Conservation (phyloP, 2,329 filamentous ascomycete genomes). For the Scedosporium boydii region DNA sequence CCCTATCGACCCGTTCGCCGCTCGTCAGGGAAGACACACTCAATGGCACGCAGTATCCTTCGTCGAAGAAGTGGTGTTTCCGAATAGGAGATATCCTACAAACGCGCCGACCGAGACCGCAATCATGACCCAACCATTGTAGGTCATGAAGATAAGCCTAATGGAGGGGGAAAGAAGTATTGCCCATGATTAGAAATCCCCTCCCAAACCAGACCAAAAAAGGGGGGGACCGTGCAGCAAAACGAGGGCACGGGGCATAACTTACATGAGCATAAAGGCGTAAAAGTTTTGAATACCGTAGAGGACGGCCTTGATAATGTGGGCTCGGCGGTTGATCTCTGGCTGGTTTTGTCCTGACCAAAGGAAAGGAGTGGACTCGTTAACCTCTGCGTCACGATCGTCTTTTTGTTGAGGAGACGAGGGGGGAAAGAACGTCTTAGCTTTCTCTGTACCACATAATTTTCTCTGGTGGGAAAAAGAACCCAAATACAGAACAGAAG, state of each 20-base stretch:
- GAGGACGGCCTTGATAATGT: conserved; percentile 68
- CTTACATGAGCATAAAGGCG: conserved; percentile 98
- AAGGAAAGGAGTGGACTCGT: conserved; percentile 55
- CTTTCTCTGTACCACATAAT: neutral
- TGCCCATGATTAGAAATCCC: neutral
- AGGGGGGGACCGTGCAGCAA: neutral
- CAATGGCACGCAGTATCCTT: conserved; percentile 92
- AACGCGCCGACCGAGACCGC: conserved; percentile 83
- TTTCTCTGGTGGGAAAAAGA: neutral
- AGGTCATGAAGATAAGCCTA: conserved; percentile 99
- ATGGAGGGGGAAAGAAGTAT: neutral
- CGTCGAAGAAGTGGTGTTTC: conserved; percentile 56
- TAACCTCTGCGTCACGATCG: conserved; percentile 30
- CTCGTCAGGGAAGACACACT: conserved; percentile 11
- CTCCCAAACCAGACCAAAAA: neutral
- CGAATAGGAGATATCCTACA: conserved; percentile 77
- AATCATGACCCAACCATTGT: conserved; percentile 97
- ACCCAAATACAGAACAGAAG: neutral
- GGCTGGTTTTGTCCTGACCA: conserved; percentile 64
- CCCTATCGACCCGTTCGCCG: neutral
- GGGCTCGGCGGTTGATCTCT: conserved; percentile 55
- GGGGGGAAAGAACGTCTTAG: neutral
- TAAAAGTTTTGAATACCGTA: conserved; percentile 97
- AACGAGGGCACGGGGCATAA: conserved; percentile 16
- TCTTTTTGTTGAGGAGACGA: neutral